phyloP scores from a whole-genome alignment of 176 grass and related monocot genomes.

The Ensete ventricosum region DNA sequence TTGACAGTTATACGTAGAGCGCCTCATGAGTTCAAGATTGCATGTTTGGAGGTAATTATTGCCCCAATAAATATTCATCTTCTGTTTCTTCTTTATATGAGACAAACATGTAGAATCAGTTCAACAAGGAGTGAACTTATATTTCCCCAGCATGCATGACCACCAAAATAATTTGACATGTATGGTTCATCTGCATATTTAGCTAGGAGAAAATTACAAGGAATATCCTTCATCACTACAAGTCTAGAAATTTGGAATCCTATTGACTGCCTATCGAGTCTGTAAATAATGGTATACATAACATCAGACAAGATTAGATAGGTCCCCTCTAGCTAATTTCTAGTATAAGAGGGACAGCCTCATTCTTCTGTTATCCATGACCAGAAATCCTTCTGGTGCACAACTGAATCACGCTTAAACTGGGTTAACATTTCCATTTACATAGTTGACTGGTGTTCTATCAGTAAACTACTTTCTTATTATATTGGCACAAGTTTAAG shows the following conservation, averaged over 20 bases:
- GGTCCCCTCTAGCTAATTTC: no score
- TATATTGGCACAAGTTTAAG: not conserved
- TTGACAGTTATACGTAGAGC: conserved; percentile 85
- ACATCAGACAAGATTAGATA: not conserved
- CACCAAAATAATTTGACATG: not conserved
- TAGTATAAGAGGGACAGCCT: no score
- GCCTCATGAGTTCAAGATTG: conserved; percentile 99
- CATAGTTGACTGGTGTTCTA: not conserved
- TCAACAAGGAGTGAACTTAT: conserved; percentile 12
- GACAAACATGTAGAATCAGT: conserved; percentile 11
- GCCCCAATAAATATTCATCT: not conserved
- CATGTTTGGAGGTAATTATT: conserved; percentile 86
- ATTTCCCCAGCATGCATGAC: not conserved
- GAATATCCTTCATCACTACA: not conserved
- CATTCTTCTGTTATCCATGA: no score
- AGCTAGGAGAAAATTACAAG: not conserved
- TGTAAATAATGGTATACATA: not conserved
- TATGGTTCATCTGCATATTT: not conserved
- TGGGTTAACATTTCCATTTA: not conserved
- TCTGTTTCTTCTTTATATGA: not conserved
- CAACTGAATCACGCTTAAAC: not conserved
- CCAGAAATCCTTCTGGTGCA: not conserved
- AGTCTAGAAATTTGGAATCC: not conserved
- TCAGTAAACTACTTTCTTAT: not conserved
- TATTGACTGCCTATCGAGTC: not conserved